Evolutionary conservation across 345 rosid genomes (phyloP), one percentile per base, ranked within the genome.

Genomic region (Kandelia obovata): DNA sequence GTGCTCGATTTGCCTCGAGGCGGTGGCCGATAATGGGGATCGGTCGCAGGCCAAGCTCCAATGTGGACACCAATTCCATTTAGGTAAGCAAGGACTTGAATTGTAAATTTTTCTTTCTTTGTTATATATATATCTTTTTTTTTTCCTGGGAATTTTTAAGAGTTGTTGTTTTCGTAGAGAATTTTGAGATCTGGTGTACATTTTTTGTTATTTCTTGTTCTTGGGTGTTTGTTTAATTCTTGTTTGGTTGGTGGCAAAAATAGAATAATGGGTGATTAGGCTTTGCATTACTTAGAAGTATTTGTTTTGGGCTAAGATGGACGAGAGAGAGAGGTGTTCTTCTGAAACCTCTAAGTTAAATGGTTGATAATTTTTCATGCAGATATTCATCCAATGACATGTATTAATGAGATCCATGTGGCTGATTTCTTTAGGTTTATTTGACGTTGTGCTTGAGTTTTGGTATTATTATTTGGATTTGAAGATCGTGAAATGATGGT

Each of bases 1-100:
- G 2, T 95, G 98, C 75, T 95, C 99, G 91, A 90, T 95, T 87
- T 95, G 99, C 74, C 96, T 95, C 25, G 99, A 95, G 52, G 71
- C 72, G 19, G 98, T 95, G 16, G 72, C 80, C 53, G 88, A 87
- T 67, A 81, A 82, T 28, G 94, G 94, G 59, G 94, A 92, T 88
- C 96, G 99, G 58, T 84, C 98, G 1, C 90, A 91, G 99, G 96
- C 98, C 35, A 95, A 89, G 81, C 98, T 95, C 79, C 98, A 92
- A 79, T 95, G 99, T 43, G 97, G 93, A 35, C 99, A 95, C 37
- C 91, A 80, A 70, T 95, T 95, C 62, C 99, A 95, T 81, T 75
- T 95, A 65, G 99, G 99, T 94, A 62, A 72, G 84, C 60, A n/a
- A 34, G 58, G 27, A 70, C 39, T 53, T 25, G 2, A 53, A 65